A percentile compares a stretch with the other conserved stretches of the same genome.
These are phyloP conservation scores for Fusarium coffeatum DNA, from an alignment of 2,329 filamentous ascomycete genomes.

Conservation along the genomic window DNA sequence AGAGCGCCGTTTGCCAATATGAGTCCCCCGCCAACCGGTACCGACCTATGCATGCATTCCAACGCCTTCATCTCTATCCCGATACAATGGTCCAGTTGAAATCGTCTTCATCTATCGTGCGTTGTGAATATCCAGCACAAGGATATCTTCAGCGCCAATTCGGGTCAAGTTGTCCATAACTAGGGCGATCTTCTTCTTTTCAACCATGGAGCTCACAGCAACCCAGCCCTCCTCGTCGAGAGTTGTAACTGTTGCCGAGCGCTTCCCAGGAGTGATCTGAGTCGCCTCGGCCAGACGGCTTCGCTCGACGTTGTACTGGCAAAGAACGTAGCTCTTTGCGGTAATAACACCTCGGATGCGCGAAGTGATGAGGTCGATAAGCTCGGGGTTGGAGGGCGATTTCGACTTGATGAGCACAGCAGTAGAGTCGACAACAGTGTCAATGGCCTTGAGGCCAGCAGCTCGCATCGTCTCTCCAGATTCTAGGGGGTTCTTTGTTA, in stretches of 20 bases:
- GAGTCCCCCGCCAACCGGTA: constrained; percentile 29
- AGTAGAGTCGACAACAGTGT: constrained; percentile 88
- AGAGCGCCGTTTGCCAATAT: constrained; percentile 37
- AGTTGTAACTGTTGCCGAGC: constrained; percentile 90
- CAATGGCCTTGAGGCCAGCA: constrained; percentile 91
- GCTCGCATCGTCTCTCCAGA: constrained; percentile 99
- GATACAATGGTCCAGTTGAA: background rate
- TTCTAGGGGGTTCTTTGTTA: constrained; percentile 65
- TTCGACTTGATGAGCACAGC: constrained; percentile 94
- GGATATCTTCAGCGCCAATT: constrained; percentile 84
- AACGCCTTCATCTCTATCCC: constrained; percentile 23
- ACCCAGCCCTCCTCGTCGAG: constrained; percentile 93
- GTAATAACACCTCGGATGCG: constrained; percentile 95
- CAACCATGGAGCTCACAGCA: constrained; percentile 93
- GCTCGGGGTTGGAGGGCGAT: constrained; percentile 79
- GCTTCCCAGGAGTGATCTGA: constrained; percentile 90
- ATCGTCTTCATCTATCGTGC: constrained; percentile 59
- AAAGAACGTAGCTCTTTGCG: constrained; percentile 92
- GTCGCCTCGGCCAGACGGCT: constrained; percentile 73
- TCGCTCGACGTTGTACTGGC: constrained; percentile 93
- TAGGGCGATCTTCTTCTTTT: constrained; percentile 83
- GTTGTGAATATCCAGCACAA: constrained; percentile 89
- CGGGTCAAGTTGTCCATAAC: constrained; percentile 87
- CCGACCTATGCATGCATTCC: constrained; percentile 27
- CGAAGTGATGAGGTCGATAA: constrained; percentile 86